Evolutionary conservation across 2,329 filamentous ascomycete genomes (phyloP), one percentile per base, ranked within the genome.

Genomic region (Diaporthe velutina): DNA sequence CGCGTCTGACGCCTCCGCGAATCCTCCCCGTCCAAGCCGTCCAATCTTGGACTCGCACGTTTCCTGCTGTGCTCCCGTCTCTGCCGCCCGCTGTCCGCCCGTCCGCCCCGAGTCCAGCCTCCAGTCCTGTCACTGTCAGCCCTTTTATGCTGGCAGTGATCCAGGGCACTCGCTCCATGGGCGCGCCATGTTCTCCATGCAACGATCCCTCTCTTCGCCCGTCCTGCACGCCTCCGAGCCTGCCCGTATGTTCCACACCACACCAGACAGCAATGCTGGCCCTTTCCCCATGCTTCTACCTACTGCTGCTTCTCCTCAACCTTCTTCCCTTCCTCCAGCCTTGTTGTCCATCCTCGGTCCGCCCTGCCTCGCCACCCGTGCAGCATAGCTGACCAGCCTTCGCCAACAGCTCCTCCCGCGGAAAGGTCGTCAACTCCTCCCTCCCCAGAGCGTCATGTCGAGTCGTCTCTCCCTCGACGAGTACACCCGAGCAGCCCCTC

Each of bases 151-250:
- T 79, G 76, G 77, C 77, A 76, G 78, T 79, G 78, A 40, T 77
- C 76, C 77, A 78, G 79, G 76, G 67, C 70, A 74, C 76, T 73
- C 79, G 60, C 77, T 77, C 73, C 74, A 88, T 87, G 86, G 84
- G 83, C 83, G 83, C 87, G 88, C 82, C 83, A 90, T 91, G 88
- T 88, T 89, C 82, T 88, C 89, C 83, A 90, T 91, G 89, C 88
- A 91, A 84, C 88, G 88, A 80, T 91, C 90, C 77, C 85, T 89
- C 77, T 92, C 91, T 78, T 92, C 91, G 83, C 89, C 90, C 79
- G 90, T 90, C 83, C 88, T 88, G 78, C 86, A 88, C 80, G 85
- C 88, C 78, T 88, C 89, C 83, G 73, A 68, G 35, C 52, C 70
- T 70, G 85, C 88, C 80, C 87, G 91, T 93, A 91, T 82, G 91